A percentile compares a stretch with the other conserved stretches of the same genome.
Conservation (phyloP, 2,329 filamentous ascomycete species). For the Nemania sp. region DNA sequence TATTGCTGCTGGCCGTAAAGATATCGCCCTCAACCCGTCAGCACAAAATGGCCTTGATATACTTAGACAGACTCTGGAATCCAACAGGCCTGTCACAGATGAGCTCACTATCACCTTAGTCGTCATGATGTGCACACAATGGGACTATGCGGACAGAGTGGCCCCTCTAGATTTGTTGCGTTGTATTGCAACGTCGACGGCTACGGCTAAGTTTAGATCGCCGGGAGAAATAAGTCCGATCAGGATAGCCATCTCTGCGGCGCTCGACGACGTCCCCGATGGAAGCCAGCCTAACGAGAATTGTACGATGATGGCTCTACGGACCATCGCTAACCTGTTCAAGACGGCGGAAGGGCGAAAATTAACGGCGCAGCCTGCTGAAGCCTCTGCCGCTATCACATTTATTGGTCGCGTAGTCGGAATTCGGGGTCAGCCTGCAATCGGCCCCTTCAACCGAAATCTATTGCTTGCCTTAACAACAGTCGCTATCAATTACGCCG, state of each 20-base stretch:
- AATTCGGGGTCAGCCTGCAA: slow-evolving; percentile 48
- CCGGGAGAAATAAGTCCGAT: slow-evolving; percentile 62
- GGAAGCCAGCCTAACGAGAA: slow-evolving; percentile 68
- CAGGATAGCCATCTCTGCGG: slow-evolving; percentile 49
- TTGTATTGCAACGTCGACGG: slow-evolving; percentile 71
- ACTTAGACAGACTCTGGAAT: slow-evolving; percentile 67
- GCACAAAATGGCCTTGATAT: slow-evolving; percentile 66
- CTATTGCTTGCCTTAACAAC: slow-evolving; percentile 82
- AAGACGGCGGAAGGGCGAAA: slow-evolving; percentile 70
- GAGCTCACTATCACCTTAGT: slow-evolving; percentile 63
- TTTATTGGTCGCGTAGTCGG: slow-evolving; percentile 67
- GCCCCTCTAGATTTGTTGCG: slow-evolving; percentile 86
- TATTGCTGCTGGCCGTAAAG: slow-evolving; percentile 71
- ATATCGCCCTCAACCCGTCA: slow-evolving; percentile 70
- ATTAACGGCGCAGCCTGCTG: slow-evolving; percentile 60
- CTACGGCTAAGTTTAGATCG: slow-evolving; percentile 64
- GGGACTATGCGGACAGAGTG: slow-evolving; percentile 80
- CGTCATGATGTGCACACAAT: slow-evolving; percentile 72
- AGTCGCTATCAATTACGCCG: slow-evolving; percentile 80
- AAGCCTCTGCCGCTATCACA: slow-evolving; percentile 59
- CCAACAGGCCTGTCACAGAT: slow-evolving; percentile 52
- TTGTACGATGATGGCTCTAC: slow-evolving; percentile 83
- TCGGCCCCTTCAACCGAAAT: slow-evolving; percentile 71
- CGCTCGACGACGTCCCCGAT: slow-evolving; percentile 54
- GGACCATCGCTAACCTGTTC: slow-evolving; percentile 83